Conservation (phyloP, 2,329 filamentous ascomycete species). For the Monilinia aucupariae region DNA sequence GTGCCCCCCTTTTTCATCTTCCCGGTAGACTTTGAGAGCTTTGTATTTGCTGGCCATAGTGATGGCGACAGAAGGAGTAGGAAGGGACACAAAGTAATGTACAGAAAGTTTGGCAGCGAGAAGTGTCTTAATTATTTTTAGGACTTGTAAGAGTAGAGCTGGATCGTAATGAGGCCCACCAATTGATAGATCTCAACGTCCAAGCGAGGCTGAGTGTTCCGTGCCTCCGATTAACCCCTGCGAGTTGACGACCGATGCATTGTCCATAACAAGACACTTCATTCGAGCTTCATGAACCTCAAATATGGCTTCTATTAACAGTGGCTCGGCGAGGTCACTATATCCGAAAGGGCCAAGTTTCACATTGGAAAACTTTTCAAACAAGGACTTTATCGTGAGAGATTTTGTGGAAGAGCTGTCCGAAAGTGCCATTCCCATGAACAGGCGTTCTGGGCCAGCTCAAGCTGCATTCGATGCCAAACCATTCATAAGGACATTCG, state of each 20-base stretch:
- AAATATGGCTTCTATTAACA: conserved; percentile 30
- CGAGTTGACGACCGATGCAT: conserved; percentile 1
- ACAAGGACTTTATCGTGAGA: conserved; percentile 92
- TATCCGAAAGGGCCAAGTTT: conserved; percentile 78
- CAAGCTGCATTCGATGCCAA: conserved; percentile 81
- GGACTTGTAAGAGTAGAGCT: conserved; percentile 7
- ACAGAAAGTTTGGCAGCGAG: neutral
- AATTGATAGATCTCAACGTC: neutral
- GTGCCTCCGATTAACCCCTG: conserved; percentile 1
- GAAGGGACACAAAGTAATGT: neutral
- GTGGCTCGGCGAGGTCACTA: conserved; percentile 42
- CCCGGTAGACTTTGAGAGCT: conserved; percentile 38
- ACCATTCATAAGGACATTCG: conserved; percentile 91
- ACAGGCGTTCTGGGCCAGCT: conserved; percentile 67
- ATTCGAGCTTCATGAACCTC: conserved; percentile 5
- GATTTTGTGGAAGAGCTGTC: conserved; percentile 95
- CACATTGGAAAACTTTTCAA: conserved; percentile 81
- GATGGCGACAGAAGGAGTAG: neutral
- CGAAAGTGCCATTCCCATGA: conserved; percentile 72
- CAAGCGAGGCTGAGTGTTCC: conserved; percentile 14
- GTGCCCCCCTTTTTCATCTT: conserved; percentile 42
- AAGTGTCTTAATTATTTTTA: conserved; percentile 6
- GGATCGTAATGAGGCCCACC: conserved; percentile 12
- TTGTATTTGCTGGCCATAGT: conserved; percentile 12
- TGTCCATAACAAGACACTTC: conserved; percentile 10